These are phyloP conservation scores for Daldinia grandis DNA, from an alignment of 495 filamentous ascomycete species.

Conservation along the genomic window DNA sequence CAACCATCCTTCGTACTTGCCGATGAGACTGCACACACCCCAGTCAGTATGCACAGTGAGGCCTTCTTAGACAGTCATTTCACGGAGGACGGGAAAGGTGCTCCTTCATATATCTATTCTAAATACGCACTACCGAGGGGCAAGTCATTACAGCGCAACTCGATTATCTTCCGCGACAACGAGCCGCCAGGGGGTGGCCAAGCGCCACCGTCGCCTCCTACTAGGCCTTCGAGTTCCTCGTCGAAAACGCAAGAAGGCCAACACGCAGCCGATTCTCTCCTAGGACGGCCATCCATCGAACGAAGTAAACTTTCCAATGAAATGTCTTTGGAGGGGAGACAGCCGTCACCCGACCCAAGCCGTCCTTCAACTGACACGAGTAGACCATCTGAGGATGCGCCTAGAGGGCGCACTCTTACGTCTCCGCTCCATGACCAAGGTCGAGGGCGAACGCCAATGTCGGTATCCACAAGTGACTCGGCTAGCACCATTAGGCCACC, in stretches of 20 bases:
- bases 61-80: constrained; percentile 58
- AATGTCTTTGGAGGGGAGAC: constrained; percentile 42
- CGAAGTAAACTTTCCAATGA: constrained; percentile 58
- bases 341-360: constrained; percentile 54
- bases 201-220: constrained; percentile 64
- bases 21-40: constrained; percentile 68
- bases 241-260: constrained; percentile 45
- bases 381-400: constrained; percentile 50
- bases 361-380: constrained; percentile 59
- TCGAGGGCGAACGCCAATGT: constrained; percentile 54
- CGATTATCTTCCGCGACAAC: constrained; percentile 68
- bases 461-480: constrained; percentile 69
- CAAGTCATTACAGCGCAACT: constrained; percentile 74
- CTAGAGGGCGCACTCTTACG: constrained; percentile 49
- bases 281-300: constrained; percentile 53
- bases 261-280: constrained; percentile 50
- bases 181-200: constrained; percentile 58
- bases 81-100: constrained; percentile 52
- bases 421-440: constrained; percentile 50
- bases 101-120: constrained; percentile 82
- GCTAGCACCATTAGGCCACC: constrained; percentile 71
- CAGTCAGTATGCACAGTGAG: constrained; percentile 70
- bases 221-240: constrained; percentile 59
- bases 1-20: constrained; percentile 66
- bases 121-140: constrained; percentile 86